Conservation (phyloP, 768 basidiomycete genomes). For the Boletus coccyginus region DNA sequence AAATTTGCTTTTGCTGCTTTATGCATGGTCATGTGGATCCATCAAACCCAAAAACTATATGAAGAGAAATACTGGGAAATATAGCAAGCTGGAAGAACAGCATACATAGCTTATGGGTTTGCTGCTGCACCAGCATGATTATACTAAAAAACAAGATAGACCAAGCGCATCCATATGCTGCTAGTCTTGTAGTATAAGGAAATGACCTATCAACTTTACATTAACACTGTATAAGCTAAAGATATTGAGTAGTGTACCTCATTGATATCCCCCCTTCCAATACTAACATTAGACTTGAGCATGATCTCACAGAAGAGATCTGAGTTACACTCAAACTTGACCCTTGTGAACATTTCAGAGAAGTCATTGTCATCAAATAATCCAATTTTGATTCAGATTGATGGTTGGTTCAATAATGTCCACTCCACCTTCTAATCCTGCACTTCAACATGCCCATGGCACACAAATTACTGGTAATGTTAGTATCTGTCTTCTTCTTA, state of each 20-base stretch:
- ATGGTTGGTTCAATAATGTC: conserved; percentile 89
- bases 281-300: too few relatives aligned
- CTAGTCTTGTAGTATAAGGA: too few relatives aligned
- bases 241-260: conserved; percentile 50
- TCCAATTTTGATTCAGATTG: conserved; percentile 91
- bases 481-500: conserved; percentile 90
- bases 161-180: too few relatives aligned
- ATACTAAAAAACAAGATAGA: too few relatives aligned
- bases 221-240: neutral
- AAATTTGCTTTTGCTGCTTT: neutral
- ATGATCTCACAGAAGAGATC: conserved; percentile 99
- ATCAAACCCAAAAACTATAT: neutral
- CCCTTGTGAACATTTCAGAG: conserved; percentile 93
- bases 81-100: too few relatives aligned
- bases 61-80: neutral
- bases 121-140: too few relatives aligned
- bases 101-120: too few relatives aligned
- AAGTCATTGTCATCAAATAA: conserved; percentile 97
- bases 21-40: neutral
- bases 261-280: conserved; percentile 92
- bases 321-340: conserved; percentile 98
- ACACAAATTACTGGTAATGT: conserved; percentile 73
- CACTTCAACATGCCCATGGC: conserved; percentile 91
- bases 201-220: conserved; percentile 42
- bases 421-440: conserved; percentile 92